phyloP scores from a whole-genome alignment of 2,329 filamentous ascomycete species.

The Pleomassaria siparia region DNA sequence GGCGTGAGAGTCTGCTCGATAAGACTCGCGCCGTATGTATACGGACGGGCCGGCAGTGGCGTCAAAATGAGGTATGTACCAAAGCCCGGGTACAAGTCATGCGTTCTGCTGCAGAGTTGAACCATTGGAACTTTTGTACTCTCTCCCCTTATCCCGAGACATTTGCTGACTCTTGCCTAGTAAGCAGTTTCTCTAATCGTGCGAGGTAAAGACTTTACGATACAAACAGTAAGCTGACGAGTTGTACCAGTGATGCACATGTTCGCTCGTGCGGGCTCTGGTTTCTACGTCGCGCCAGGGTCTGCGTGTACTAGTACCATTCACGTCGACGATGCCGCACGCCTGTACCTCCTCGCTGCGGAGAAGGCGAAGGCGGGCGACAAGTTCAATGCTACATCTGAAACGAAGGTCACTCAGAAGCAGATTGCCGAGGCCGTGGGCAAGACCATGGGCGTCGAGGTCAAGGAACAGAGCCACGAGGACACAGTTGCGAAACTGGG shows the following conservation, averaged over 20 bases:
- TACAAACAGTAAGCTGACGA: too few species aligned
- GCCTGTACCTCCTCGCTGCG: constrained; percentile 43
- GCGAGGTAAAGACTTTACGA: too few species aligned
- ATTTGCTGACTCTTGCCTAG: too few species aligned
- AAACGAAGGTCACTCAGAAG: constrained; percentile 36
- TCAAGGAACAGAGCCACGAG: constrained; percentile 20
- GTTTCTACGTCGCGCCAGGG: constrained; percentile 22
- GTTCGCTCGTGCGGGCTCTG: constrained; percentile 34
- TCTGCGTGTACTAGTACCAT: constrained; percentile 36
- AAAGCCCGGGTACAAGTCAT: too few species aligned
- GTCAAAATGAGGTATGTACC: too few species aligned
- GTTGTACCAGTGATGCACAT: constrained; percentile 29
- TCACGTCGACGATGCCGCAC: constrained; percentile 50
- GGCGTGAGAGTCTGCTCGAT: constrained; percentile 42
- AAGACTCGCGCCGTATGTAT: constrained; percentile 49
- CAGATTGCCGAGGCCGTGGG: constrained; percentile 35
- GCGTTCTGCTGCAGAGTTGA: too few species aligned
- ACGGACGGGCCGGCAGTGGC: constrained; percentile 47
- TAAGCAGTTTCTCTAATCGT: too few species aligned
- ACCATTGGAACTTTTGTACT: too few species aligned
- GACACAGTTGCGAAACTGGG: constrained; percentile 30
- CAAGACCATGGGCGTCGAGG: constrained; percentile 21
- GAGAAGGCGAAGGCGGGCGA: constrained; percentile 39
- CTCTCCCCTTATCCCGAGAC: too few species aligned
- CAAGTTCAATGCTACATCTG: constrained; percentile 37